These are phyloP conservation scores for Brettanomyces custersianus DNA, from an alignment of 805 yeast genomes.

Conservation along the genomic window DNA sequence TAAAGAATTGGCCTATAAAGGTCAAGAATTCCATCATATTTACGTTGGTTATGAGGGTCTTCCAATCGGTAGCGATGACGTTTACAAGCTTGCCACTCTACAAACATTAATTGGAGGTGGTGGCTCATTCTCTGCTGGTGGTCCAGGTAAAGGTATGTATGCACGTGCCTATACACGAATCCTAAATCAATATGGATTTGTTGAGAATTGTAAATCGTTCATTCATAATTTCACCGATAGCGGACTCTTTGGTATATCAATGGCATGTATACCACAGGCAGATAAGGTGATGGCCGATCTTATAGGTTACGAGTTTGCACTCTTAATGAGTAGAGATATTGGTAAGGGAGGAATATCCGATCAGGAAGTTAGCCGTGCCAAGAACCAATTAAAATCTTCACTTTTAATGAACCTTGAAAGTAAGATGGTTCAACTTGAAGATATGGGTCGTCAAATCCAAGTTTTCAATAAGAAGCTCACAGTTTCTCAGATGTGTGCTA, in stretches of 20 bases:
- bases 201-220: constrained; percentile 82
- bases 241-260: constrained; percentile 84
- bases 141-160: constrained; percentile 99
- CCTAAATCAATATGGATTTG: constrained; percentile 81
- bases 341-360: constrained; percentile 57
- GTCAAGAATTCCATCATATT: constrained; percentile 74
- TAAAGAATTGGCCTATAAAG: constrained; percentile 47
- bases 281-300: constrained; percentile 79
- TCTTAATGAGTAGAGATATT: constrained; percentile 29
- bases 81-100: constrained; percentile 82
- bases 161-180: constrained; percentile 88
- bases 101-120: constrained; percentile 95
- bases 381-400: constrained; percentile 82
- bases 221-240: constrained; percentile 86
- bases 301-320: constrained; percentile 53
- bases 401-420: constrained; percentile 89
- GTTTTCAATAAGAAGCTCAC: constrained; percentile 69
- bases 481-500: constrained; percentile 70
- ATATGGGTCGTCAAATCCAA: constrained; percentile 90
- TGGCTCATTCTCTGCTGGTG: constrained; percentile 96
- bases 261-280: constrained; percentile 79
- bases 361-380: constrained; percentile 78
- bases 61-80: constrained; percentile 74
- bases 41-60: constrained; percentile 85
- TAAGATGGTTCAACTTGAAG: constrained; percentile 89